phyloP scores from a whole-genome alignment of 2,329 filamentous ascomycete species.

The Cladosporium sp. region DNA sequence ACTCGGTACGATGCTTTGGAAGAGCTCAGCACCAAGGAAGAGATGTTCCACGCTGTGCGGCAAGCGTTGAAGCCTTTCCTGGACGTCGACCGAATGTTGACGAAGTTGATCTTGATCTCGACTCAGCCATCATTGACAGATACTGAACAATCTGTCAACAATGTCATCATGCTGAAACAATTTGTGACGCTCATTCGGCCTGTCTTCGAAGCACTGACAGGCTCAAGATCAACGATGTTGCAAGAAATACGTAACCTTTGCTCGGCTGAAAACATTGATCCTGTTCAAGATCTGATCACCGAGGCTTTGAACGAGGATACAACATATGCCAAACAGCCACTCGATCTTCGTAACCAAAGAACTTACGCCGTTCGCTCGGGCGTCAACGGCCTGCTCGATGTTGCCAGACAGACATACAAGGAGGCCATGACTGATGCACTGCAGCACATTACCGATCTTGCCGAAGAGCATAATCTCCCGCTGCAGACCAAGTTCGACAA shows the following conservation, averaged over 20 bases:
- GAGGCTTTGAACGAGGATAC: slow-evolving; percentile 78
- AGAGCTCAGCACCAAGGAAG: slow-evolving; percentile 77
- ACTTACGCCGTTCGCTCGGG: slow-evolving; percentile 88
- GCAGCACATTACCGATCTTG: slow-evolving; percentile 67
- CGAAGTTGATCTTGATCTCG: slow-evolving; percentile 78
- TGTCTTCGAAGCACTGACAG: slow-evolving; percentile 66
- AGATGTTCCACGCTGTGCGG: slow-evolving; percentile 77
- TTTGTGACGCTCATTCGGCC: slow-evolving; percentile 70
- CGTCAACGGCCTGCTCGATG: slow-evolving; percentile 81
- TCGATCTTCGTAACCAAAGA: slow-evolving; percentile 86
- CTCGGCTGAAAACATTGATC: slow-evolving; percentile 59
- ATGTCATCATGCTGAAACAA: slow-evolving; percentile 81
- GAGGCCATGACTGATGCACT: slow-evolving; percentile 79
- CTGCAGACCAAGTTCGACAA: slow-evolving; percentile 75
- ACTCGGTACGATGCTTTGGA: slow-evolving; percentile 79
- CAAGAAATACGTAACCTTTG: slow-evolving; percentile 69
- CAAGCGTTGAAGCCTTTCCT: slow-evolving; percentile 74
- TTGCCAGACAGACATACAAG: slow-evolving; percentile 85
- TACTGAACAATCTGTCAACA: slow-evolving; percentile 80
- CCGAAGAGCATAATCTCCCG: slow-evolving; percentile 57
- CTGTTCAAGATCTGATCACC: slow-evolving; percentile 65
- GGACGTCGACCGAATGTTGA: slow-evolving; percentile 78
- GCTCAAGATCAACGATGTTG: slow-evolving; percentile 65
- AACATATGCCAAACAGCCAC: slow-evolving; percentile 71
- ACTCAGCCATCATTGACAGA: slow-evolving; percentile 64